Percentiles rank a stretch among this genome's conserved stretches.
Evolutionary conservation across 2,329 filamentous ascomycete genomes (phyloP).

Genomic region (Neobulgaria alba): DNA sequence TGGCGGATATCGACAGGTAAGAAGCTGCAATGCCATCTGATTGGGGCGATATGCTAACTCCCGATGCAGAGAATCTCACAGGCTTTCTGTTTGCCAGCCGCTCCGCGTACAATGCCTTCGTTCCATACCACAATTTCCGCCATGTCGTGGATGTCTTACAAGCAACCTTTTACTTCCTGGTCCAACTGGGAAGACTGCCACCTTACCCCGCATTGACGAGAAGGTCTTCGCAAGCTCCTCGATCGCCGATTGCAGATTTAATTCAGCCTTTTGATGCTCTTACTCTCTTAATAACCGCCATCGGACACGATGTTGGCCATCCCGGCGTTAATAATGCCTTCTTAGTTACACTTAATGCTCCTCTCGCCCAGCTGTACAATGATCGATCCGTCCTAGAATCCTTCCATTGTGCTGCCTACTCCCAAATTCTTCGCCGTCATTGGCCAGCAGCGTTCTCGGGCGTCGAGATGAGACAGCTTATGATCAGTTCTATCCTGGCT

Average conservation of each 20-base stretch:
- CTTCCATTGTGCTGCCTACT: conserved; percentile 95
- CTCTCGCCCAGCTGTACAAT: conserved; percentile 91
- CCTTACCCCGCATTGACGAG: conserved; percentile 43
- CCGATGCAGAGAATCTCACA: conserved; percentile 61
- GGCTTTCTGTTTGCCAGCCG: conserved; percentile 82
- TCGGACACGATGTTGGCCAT: conserved; percentile 95
- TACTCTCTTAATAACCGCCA: conserved; percentile 86
- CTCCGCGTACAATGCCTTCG: conserved; percentile 91
- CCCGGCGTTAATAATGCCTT: conserved; percentile 98
- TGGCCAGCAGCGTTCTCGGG: conserved; percentile 82
- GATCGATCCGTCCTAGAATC: conserved; percentile 94
- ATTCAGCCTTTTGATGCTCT: conserved; percentile 83
- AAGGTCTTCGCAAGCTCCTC: conserved; percentile 1
- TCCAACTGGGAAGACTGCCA: conserved; percentile 69
- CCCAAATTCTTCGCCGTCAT: conserved; percentile 84
- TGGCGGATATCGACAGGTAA: conserved; percentile 74
- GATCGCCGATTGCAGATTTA: conserved; percentile 62
- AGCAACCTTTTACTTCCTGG: conserved; percentile 82
- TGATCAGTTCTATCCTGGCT: conserved; percentile 96
- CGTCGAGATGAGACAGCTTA: conserved; percentile 70
- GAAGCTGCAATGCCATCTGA: conserved; percentile 27
- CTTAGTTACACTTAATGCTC: conserved; percentile 81
- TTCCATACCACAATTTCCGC: conserved; percentile 96
- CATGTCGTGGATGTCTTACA: conserved; percentile 95
- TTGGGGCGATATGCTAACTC: conserved; percentile 39